Base-by-base conservation (phyloP, 805 yeast species). In the Pichia occidentalis region DNA sequence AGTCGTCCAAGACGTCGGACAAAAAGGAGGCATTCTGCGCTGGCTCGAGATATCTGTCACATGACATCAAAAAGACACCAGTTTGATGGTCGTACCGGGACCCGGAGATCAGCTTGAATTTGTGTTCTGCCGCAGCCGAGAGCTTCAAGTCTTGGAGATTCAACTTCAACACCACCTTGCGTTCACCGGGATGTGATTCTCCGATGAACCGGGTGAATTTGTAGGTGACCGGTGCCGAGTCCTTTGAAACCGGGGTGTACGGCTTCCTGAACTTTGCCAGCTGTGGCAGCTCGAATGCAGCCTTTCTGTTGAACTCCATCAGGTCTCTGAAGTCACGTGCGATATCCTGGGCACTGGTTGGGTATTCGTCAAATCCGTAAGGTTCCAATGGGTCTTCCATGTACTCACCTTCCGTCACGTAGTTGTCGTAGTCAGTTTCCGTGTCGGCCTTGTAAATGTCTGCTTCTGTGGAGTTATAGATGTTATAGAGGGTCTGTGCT, bases 201-300 rank as follows among this genome's bases (percentile, higher is more conserved):
- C 90, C 88, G 12, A 80, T 56, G 52, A 77, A 84, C 29, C 82
- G 77, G 13, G 84, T 75, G 64, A 79, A 88, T 49, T 78, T 75
- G 53, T 82, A 83, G 26, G 67, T 65, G 28, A 87, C 64, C 5
- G 87, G 86, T 8, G 67, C 59, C 20, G 67, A 64, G 13, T 52
- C 54, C 9, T 49, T 48, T 5, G 67, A 48, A 11, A 67, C 66
- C 16, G 80, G 80, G 24, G 53, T 57, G 64, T 84, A 88, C 43
- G 68, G 70, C 59, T 81, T 77, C 49, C 90, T 80, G 56, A 70
- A 83, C 58, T 85, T 77, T 29, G 80, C 77, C 46, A 92, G 68
- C 39, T 77, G 71, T 6, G 98, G 98, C 68, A 90, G 71, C 57
- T 90, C 97, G 62, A 81, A 90, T 0, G 97, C 96, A 9, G 94